Evolutionary conservation across 768 basidiomycete genomes (phyloP), one percentile per base, ranked within the genome.

Genomic region (Lyophyllum atratum): DNA sequence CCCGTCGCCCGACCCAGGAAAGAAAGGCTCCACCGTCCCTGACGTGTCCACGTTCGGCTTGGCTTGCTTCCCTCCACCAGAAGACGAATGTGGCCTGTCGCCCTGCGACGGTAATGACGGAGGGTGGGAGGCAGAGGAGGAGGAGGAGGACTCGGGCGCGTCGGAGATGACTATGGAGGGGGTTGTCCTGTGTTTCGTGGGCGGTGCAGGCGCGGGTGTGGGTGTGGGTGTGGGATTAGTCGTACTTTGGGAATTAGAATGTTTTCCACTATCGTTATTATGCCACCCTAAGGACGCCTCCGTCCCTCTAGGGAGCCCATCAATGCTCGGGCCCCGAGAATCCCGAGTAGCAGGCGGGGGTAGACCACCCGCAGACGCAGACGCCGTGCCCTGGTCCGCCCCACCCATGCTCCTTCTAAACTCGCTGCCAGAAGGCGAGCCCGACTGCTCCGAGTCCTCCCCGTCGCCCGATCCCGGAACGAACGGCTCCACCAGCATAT

Each of bases 381-480:
- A 15, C 50, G 25, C 4, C 29, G 12, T 2, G 14, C 17, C 15
- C 24, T 26, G n/a, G 11, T 14, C 34, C 34, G 4, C 34, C 11
- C 11, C 34, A 15, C 34, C 34, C 34, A 37, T 15, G 34, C 8
- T 33, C 14, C 52, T 49, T 12, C 57, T 55, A 45, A 52, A 54
- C 10, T 49, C 48, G 29, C 46, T 59, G n/a, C 45, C 54, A 11
- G 56, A 46, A 10, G 62, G 57, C 8, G 62, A 59, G 12, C 15
- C 33, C 25, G 64, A 53, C 33, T 59, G 43, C 22, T 70, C 67
- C 43, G 66, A 62, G 45, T 69, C 63, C 44, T 68, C 66, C 12
- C 62, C 65, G 48, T 69, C 65, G 21, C 61, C 58, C 37, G 58
- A 37, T 6, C 42, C 34, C 11, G 34, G 34, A 15, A 37, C 55